These are phyloP conservation scores for Postia placenta DNA, from an alignment of 768 basidiomycete genomes.

Conservation along the genomic window DNA sequence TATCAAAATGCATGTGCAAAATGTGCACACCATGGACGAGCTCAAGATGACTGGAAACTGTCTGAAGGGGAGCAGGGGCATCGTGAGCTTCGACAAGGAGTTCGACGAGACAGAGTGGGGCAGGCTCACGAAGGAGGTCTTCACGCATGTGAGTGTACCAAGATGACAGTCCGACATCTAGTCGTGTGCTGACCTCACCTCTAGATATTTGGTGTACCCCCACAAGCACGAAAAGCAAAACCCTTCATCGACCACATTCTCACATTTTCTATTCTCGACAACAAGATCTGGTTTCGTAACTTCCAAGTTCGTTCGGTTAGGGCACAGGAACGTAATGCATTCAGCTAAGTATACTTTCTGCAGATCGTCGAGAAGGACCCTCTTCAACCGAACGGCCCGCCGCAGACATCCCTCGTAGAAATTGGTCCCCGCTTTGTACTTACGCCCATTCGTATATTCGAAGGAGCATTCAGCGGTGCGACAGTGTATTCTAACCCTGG, in stretches of 20 bases:
- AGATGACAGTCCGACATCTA: neutral
- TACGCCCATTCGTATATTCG: conserved; percentile 96
- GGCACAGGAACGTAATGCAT: too few species aligned
- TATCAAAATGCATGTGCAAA: conserved; percentile 96
- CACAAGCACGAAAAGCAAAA: conserved; percentile 84
- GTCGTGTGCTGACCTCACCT: neutral
- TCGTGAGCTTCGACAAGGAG: conserved; percentile 85
- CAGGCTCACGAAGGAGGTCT: conserved; percentile 83
- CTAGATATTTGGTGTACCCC: conserved; percentile 95
- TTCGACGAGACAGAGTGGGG: conserved; percentile 91
- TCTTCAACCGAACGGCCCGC: conserved; percentile 75
- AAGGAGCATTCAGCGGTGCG: conserved; percentile 93
- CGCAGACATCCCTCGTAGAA: conserved; percentile 85
- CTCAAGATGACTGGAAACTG: conserved; percentile 99
- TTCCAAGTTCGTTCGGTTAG: conserved; percentile 65
- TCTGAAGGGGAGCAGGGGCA: conserved; percentile 87
- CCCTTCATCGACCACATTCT: conserved; percentile 98
- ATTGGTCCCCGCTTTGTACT: conserved; percentile 97
- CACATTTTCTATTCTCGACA: conserved; percentile 92
- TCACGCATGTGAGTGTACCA: conserved; percentile 69
- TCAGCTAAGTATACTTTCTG: too few species aligned
- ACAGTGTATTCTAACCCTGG: conserved; percentile 96
- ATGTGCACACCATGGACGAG: conserved; percentile 99
- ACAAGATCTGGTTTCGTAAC: conserved; percentile 99
- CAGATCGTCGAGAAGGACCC: conserved; percentile 96